Conservation (phyloP, 352 stramenopile species). For the Phytophthora hibernalis region DNA sequence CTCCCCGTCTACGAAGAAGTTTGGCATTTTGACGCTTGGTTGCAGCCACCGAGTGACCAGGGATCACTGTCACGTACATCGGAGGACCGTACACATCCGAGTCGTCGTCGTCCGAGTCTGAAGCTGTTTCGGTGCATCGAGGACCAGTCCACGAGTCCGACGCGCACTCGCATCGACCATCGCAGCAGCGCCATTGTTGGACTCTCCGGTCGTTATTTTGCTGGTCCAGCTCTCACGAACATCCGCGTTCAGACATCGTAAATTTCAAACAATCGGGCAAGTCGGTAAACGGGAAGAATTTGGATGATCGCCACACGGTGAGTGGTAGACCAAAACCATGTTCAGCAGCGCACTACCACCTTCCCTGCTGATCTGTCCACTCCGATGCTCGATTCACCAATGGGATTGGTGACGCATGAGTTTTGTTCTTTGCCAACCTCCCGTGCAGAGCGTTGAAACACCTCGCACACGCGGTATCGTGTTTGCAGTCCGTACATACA, state of each 20-base stretch:
- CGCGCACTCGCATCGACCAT: conserved; percentile 41
- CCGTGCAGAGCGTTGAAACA: conserved; percentile 61
- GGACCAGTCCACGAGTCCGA: conserved; percentile 45
- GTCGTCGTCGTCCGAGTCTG: conserved; percentile 14
- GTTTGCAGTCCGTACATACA: conserved; percentile 61
- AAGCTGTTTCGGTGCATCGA: conserved; percentile 48
- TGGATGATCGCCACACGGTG: too few species aligned
- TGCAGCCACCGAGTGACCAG: conserved; percentile 17
- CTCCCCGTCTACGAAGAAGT: neutral
- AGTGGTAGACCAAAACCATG: too few species aligned
- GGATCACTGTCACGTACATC: conserved; percentile 29
- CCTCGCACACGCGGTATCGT: conserved; percentile 58
- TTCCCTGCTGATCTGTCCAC: neutral
- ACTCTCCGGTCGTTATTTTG: too few species aligned
- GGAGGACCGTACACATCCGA: conserved; percentile 22
- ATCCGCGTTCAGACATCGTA: neutral
- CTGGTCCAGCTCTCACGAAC: too few species aligned
- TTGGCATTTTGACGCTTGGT: conserved; percentile 8
- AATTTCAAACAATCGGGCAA: too few species aligned
- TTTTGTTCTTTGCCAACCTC: conserved; percentile 26
- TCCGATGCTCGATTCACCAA: conserved; percentile 12
- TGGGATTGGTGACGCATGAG: conserved; percentile 12
- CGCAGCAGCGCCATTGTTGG: too few species aligned
- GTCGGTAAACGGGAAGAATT: too few species aligned
- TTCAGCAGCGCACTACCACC: neutral